phyloP scores from a whole-genome alignment of 768 basidiomycete species.

The Lentinula sp. region DNA sequence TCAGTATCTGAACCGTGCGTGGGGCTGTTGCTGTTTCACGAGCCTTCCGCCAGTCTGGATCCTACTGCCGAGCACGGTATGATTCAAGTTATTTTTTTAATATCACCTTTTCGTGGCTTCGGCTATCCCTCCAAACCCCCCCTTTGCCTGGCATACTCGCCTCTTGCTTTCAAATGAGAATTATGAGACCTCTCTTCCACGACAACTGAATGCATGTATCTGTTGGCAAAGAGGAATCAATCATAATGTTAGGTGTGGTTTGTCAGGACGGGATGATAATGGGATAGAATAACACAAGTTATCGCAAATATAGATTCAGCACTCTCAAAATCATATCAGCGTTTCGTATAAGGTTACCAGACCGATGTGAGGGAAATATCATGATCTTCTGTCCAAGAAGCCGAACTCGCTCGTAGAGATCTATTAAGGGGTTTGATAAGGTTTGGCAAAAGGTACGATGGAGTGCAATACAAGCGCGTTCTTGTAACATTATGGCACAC shows the following conservation, averaged over 20 bases:
- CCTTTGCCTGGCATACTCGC: constrained; percentile 71
- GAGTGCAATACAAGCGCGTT: constrained; percentile 79
- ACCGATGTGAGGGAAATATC: constrained; percentile 74
- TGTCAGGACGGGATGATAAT: not conserved
- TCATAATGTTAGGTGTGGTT: constrained; percentile 14
- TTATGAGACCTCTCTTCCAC: constrained; percentile 67
- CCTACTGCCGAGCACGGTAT: constrained; percentile 66
- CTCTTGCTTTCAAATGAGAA: constrained; percentile 42
- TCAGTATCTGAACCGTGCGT: constrained; percentile 42
- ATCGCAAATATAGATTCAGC: not conserved
- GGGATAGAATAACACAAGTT: no score
- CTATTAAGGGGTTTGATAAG: no score
- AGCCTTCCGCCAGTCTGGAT: constrained; percentile 69
- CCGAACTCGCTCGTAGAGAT: constrained; percentile 65
- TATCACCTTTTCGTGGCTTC: not conserved
- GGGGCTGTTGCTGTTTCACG: constrained; percentile 63
- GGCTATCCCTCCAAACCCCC: no score
- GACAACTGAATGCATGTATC: constrained; percentile 63
- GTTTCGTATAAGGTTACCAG: constrained; percentile 64
- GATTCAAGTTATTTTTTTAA: not conserved
- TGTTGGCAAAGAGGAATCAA: constrained; percentile 16
- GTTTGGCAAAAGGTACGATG: no score
- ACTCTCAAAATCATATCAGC: constrained; percentile 65
- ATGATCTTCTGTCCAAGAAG: constrained; percentile 71
- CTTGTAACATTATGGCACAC: constrained; percentile 19